Evolutionary conservation across 2,329 filamentous ascomycete genomes (phyloP).

Genomic region (Dryadomyces quercivorus): DNA sequence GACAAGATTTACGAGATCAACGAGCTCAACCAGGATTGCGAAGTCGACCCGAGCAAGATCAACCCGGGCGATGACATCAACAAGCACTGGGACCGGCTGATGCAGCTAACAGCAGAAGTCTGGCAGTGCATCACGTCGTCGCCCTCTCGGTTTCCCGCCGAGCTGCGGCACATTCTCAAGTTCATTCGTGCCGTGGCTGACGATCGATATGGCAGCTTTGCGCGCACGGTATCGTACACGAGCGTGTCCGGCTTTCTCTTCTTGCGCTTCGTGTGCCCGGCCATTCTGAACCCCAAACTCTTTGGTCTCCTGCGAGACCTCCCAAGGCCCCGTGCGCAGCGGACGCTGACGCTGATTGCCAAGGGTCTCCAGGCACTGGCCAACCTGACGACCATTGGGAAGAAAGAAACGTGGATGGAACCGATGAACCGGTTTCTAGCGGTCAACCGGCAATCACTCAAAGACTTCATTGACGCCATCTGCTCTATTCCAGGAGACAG

Average conservation of each 20-base stretch:
- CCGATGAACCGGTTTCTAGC: constrained; percentile 87
- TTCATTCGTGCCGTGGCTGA: constrained; percentile 88
- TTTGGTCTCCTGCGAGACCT: constrained; percentile 78
- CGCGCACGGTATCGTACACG: constrained; percentile 81
- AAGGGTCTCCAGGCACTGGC: constrained; percentile 86
- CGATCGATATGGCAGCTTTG: constrained; percentile 85
- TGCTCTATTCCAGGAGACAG: constrained; percentile 70
- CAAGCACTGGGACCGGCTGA: constrained; percentile 70
- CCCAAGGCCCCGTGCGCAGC: constrained; percentile 68
- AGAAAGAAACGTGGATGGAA: constrained; percentile 98
- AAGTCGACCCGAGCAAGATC: constrained; percentile 83
- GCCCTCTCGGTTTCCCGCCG: constrained; percentile 62
- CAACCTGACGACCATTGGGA: constrained; percentile 83
- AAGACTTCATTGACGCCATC: constrained; percentile 74
- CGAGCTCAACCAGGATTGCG: constrained; percentile 79
- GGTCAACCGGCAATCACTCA: constrained; percentile 66
- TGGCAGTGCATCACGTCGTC: constrained; percentile 76
- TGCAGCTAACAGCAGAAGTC: constrained; percentile 65
- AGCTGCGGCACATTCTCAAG: constrained; percentile 75
- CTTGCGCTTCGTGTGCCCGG: constrained; percentile 87
- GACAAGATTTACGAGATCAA: constrained; percentile 84
- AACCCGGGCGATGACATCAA: constrained; percentile 56
- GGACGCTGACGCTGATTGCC: constrained; percentile 82
- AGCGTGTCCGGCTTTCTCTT: constrained; percentile 94
- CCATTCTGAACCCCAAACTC: constrained; percentile 89